Evolutionary conservation across 2,329 filamentous ascomycete species (phyloP).

Genomic region (Xylariales sp.): DNA sequence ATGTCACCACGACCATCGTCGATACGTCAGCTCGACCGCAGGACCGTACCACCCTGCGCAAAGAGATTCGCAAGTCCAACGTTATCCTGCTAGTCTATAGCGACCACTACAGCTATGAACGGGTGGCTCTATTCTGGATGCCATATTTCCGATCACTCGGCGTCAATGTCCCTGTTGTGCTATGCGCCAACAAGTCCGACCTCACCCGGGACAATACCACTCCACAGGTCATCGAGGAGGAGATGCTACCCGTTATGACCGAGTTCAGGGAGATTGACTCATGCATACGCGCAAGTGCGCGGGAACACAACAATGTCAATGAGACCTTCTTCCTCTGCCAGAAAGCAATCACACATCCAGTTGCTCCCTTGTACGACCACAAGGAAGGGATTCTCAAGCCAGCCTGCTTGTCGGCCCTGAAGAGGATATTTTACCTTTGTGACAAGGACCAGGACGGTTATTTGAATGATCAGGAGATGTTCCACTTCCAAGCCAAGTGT

Average conservation of each 20-base stretch:
- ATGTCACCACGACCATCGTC: slow-evolving; percentile 95
- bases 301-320: slow-evolving; percentile 90
- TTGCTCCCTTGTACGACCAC: slow-evolving; percentile 92
- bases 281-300: slow-evolving; percentile 89
- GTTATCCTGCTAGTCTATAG: slow-evolving; percentile 96
- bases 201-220: slow-evolving; percentile 69
- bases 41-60: slow-evolving; percentile 82
- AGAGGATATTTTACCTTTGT: slow-evolving; percentile 89
- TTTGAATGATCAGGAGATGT: slow-evolving; percentile 84
- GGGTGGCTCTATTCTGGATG: slow-evolving; percentile 97
- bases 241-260: slow-evolving; percentile 97
- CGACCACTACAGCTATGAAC: slow-evolving; percentile 98
- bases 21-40: slow-evolving; percentile 95
- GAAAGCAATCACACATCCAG: slow-evolving; percentile 95
- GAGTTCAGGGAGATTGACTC: slow-evolving; percentile 99
- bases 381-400: slow-evolving; percentile 89
- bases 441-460: slow-evolving; percentile 95
- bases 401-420: slow-evolving; percentile 78
- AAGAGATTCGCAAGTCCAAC: slow-evolving; percentile 94
- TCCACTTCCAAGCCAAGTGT: slow-evolving; percentile 84
- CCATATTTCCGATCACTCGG: slow-evolving; percentile 95
- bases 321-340: slow-evolving; percentile 97
- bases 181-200: slow-evolving; percentile 98
- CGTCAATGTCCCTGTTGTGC: slow-evolving; percentile 95
- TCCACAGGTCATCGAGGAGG: slow-evolving; percentile 85